Evolutionary conservation across 2,329 filamentous ascomycete species (phyloP), one percentile per base, ranked within the genome.

Genomic region (Colletotrichum zoysiae): DNA sequence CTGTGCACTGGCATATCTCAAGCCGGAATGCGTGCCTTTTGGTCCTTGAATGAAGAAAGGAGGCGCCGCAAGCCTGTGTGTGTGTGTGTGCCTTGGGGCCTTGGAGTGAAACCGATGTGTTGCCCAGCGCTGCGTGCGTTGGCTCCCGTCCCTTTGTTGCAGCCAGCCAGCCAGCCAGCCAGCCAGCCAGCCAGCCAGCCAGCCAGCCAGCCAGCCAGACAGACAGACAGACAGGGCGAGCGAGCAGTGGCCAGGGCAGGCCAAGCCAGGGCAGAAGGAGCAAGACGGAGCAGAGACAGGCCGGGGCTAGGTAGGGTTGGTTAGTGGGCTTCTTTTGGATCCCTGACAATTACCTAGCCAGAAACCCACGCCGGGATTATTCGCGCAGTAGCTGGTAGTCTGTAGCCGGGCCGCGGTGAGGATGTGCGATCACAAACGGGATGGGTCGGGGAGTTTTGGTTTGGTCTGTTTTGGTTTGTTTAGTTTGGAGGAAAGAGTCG

Each of bases 271-370:
- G 42, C 42, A 58, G 35, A 38, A 38, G 8, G 35, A 38, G 35
- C 30, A 38, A 9, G 38, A 59, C 53, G 69, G 65, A 60, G 59
- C 59, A 71, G 53, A 71, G 53, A 65, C 16, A 40, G 65, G n/a
- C 59, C 65, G 55, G 23, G 33, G 33, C 16, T 48, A 55, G n/a
- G 20, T 40, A 46, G 30, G 20, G 53, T 42, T 69, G 20, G 53
- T 42, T 69, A 60, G 59, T 20, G 42, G 46, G 38, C 44, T 12
- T 48, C 30, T 35, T 42, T 42, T 60, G 33, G 18, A 42, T 38
- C 55, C 69, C 69, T 69, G 48, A 60, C 42, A 69, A 71, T 69
- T 69, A 55, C 64, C 65, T 65, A 69, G 59, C 69, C 48, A 42
- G 46, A 11, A 57, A 23, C 4, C 59, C 30, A 50, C 7, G 33